These are phyloP conservation scores for Arthrobotrys sinensis DNA, from an alignment of 2,329 filamentous ascomycete genomes.

Conservation along the genomic window DNA sequence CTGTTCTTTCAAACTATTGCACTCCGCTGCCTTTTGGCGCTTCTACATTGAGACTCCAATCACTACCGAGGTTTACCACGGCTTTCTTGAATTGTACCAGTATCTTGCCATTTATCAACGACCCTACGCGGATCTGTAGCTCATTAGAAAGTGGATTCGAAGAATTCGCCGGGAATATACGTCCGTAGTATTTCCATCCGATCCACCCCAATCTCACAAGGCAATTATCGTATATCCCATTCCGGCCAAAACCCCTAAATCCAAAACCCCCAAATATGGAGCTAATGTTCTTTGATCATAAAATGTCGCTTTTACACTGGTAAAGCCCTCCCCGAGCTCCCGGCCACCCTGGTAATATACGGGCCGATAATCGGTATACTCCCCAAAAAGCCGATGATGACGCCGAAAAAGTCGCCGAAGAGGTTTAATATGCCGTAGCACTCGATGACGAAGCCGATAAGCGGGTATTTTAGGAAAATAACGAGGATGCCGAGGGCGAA, in stretches of 20 bases:
- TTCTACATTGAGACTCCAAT: constrained; percentile 18
- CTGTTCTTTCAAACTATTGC: constrained; percentile 26
- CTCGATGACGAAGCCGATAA: constrained; percentile 91
- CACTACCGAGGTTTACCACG: constrained; percentile 17
- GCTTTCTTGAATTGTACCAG: not conserved
- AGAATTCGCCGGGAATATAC: not conserved
- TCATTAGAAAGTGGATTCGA: not conserved
- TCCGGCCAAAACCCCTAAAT: not conserved
- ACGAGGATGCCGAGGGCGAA: constrained; percentile 87
- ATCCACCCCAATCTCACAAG: not conserved
- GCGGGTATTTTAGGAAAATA: constrained; percentile 90
- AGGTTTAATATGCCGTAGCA: constrained; percentile 92
- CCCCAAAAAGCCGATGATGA: constrained; percentile 88
- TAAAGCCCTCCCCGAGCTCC: constrained; percentile 68
- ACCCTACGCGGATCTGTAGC: not conserved
- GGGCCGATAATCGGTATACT: constrained; percentile 88
- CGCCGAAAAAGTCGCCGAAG: constrained; percentile 96
- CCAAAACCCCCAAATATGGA: not conserved
- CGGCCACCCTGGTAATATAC: constrained; percentile 82
- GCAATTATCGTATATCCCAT: not conserved
- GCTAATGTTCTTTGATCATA: too few relatives aligned
- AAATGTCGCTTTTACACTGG: constrained; percentile 32
- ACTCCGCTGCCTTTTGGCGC: constrained; percentile 11
- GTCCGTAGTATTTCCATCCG: not conserved
- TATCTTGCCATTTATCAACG: not conserved